These are phyloP conservation scores for Arabidopsis arenosa DNA, from an alignment of 345 rosid genomes.

Conservation along the genomic window DNA sequence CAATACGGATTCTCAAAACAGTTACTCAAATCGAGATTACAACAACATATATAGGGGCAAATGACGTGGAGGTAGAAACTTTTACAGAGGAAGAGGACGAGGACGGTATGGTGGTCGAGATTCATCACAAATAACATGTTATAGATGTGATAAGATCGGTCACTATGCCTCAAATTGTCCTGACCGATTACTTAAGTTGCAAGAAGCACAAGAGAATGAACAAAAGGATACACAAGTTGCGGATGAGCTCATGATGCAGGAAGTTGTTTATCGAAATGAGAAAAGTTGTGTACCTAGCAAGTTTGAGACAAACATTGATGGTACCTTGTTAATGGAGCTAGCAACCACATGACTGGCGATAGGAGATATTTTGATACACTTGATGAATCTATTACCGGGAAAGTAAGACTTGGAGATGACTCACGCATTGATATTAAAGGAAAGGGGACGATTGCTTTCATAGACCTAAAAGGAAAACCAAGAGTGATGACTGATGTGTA, in stretches of 20 bases:
- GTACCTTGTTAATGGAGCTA: background rate
- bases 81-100: background rate
- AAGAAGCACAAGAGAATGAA: background rate
- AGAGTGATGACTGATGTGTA: too few species aligned
- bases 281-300: too few species aligned
- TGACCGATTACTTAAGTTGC: background rate
- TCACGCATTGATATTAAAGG: background rate
- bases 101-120: background rate
- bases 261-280: too few species aligned
- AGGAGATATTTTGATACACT: background rate
- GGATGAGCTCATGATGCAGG: too few species aligned
- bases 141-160: background rate
- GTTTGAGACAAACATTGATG: too few species aligned
- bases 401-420: background rate
- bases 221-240: fast-evolving
- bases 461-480: too few species aligned
- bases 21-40: too few species aligned
- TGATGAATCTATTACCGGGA: background rate
- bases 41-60: too few species aligned
- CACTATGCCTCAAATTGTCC: background rate
- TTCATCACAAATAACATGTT: background rate
- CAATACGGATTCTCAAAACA: background rate
- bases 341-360: background rate
- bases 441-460: too few species aligned
- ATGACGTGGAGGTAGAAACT: background rate